Base-by-base conservation (phyloP, 768 basidiomycete genomes). In the Inosperma sp. region DNA sequence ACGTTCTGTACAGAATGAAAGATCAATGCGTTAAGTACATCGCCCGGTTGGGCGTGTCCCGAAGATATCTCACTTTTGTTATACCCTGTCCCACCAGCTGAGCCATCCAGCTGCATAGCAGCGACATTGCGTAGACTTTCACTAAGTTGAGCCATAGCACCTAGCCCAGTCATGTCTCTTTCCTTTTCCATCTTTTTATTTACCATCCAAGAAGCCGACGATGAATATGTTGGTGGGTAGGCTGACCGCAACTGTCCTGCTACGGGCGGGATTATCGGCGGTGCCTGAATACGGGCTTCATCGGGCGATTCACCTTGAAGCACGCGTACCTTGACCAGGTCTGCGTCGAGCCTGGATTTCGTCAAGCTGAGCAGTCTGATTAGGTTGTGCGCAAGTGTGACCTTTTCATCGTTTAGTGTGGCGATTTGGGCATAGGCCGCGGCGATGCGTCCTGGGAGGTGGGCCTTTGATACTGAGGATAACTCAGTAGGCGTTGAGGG, bases 291-390 rank as follows among this genome's bases (percentile, higher is more conserved):
- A n/a, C n/a, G n/a, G n/a, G n/a, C n/a, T n/a, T 62, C 63, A 29
- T 59, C 62, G 26, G 56, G 46, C n/a, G 59, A 42, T 52, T 71
- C 72, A 21, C 72, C 74, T 47, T 72, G 70, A n/a, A 74, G 61
- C 5, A 67, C 54, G 10, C 69, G 63, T 14, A 73, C 71, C 49
- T 66, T 68, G 9, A 56, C 56, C 30, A 78, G 59, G 55, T 78
- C 76, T 12, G 66, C 60, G 50, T 76, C 75, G 13, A 78, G 67
- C 23, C 74, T 66, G 17, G 72, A 67, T 17, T 68, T 67, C 7
- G 73, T 72, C 13, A 71, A 63, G 3, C 60, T 63, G n/a, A 77
- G 53, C 14, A 76, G 65, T 14, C 69, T 67, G 49, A 75, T 65
- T n/a, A 77, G 65, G 5, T 66, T 67, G 51, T 73, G 65, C 0